A percentile compares a stretch with the other conserved stretches of the same genome.
phyloP scores from a whole-genome alignment of 1,284 basidiomycete genomes.

The Sanghuangporus baumii region DNA sequence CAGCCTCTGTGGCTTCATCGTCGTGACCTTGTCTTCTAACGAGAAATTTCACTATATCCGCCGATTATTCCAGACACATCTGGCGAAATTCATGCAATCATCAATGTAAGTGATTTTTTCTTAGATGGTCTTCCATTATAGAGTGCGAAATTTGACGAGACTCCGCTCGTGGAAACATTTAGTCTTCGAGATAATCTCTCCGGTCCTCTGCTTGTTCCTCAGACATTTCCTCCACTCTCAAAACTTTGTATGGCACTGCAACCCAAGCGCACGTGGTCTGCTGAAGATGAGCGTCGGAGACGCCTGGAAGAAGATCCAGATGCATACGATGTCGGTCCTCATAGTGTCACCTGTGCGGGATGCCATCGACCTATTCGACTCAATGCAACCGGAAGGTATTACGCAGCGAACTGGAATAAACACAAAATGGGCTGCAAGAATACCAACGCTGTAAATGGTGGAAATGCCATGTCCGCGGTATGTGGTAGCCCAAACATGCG shows the following conservation, averaged over 20 bases:
- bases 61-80: slow-evolving; percentile 11
- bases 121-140: background rate
- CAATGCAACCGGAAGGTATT: slow-evolving; percentile 17
- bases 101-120: slow-evolving; percentile 6
- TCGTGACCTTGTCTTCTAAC: slow-evolving; percentile 5
- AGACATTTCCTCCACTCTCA: background rate
- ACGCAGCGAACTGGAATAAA: slow-evolving; percentile 18
- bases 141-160: background rate
- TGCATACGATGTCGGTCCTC: slow-evolving; percentile 17
- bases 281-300: slow-evolving; percentile 16
- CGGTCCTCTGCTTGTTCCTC: background rate
- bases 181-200: background rate
- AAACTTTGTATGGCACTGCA: slow-evolving; percentile 10
- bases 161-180: background rate
- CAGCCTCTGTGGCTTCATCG: background rate
- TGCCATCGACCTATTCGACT: slow-evolving; percentile 18
- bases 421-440: slow-evolving; percentile 19
- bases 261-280: slow-evolving; percentile 17
- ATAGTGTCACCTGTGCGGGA: slow-evolving; percentile 16
- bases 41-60: slow-evolving; percentile 12
- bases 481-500: background rate
- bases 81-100: slow-evolving; percentile 6
- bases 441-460: slow-evolving; percentile 11
- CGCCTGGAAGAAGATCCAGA: slow-evolving; percentile 18
- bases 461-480: slow-evolving; percentile 11